Evolutionary conservation across 2,329 filamentous ascomycete genomes (phyloP), one percentile per base, ranked within the genome.

Genomic region (Diplodia mutila): DNA sequence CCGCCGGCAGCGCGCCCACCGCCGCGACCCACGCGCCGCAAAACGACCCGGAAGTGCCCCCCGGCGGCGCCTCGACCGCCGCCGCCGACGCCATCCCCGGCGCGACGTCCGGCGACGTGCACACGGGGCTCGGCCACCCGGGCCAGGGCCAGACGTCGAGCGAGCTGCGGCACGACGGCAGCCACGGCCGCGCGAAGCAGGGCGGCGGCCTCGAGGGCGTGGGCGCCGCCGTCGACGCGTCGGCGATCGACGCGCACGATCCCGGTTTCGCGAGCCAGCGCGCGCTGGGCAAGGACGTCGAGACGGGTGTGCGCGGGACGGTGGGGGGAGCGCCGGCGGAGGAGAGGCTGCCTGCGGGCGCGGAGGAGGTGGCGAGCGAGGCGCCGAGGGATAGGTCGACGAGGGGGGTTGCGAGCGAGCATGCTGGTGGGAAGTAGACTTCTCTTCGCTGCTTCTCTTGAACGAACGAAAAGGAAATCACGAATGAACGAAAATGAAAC

Each of bases 1-100:
- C 88, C 0, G 79, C 89, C 0, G 90, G 90, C 68, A 86, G 86
- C 3, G 90, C 90, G 0, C 90, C 90, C 1, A 70, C 78, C 0
- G 75, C 78, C 49, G 75, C 72, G 18, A 81, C 81, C 21, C 84
- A 81, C 79, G 71, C 76, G 12, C 81, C 83, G 32, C 83, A 84
- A 77, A 73, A 79, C 52, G 79, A 79, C 69, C 81, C 81, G 65
- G 81, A 83, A 64, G 77, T 77, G 8, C 18, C 63, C 18, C 25
- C 39, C 8, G 75, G 78, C n/a, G n/a, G n/a, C n/a, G n/a, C n/a
- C 67, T 72, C 74, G 67, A 81, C 84, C 7, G 73, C 77, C 14
- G 83, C 85, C 0, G 76, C 75, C 1, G 78, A 81, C 39, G 85
- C 85, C 0, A 73, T 87, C 16, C 77, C 72, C 37, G 85, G 86